A percentile compares a stretch with the other conserved stretches of the same genome.
Evolutionary conservation across 345 rosid genomes (phyloP).

Genomic region (Arabidopsis arenosa): DNA sequence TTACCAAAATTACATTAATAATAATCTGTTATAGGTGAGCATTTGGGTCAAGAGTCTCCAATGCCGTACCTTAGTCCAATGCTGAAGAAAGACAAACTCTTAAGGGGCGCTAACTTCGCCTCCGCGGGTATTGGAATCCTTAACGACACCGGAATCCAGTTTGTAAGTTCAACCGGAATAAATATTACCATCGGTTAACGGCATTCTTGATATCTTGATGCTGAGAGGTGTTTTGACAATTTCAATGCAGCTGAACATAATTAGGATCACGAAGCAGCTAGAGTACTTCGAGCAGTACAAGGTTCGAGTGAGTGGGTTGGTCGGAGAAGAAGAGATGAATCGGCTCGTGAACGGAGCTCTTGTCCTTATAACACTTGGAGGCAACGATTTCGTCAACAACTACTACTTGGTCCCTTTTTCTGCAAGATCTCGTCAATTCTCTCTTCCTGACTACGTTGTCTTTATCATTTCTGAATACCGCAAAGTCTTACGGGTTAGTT

Average conservation of each 20-base stretch:
- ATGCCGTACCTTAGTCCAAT: constrained; percentile 83
- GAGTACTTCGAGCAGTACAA: constrained; percentile 76
- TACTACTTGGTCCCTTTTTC: constrained; percentile 88
- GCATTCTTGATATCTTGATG: background rate
- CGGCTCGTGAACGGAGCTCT: constrained; percentile 64
- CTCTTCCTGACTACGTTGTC: constrained; percentile 73
- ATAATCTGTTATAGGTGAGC: constrained; percentile 55
- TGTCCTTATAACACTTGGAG: constrained; percentile 73
- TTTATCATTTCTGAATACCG: constrained; percentile 78
- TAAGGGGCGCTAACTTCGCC: constrained; percentile 91
- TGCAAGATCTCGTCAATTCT: constrained; percentile 72
- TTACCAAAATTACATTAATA: background rate
- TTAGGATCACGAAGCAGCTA: constrained; percentile 67
- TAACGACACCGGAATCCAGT: constrained; percentile 90
- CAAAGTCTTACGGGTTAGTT: constrained; percentile 59
- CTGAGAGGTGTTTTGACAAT: background rate
- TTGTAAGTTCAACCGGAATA: constrained; percentile 54
- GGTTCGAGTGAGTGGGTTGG: constrained; percentile 52
- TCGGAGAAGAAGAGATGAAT: constrained; percentile 58
- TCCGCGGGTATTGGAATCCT: constrained; percentile 95
- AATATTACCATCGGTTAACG: background rate
- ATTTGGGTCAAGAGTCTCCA: constrained; percentile 65
- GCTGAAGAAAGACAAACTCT: constrained; percentile 62
- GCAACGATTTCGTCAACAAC: constrained; percentile 92
- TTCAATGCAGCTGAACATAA: constrained; percentile 65